Base-by-base conservation (phyloP, 2,329 filamentous ascomycete genomes). In the Chaetomium sp. region DNA sequence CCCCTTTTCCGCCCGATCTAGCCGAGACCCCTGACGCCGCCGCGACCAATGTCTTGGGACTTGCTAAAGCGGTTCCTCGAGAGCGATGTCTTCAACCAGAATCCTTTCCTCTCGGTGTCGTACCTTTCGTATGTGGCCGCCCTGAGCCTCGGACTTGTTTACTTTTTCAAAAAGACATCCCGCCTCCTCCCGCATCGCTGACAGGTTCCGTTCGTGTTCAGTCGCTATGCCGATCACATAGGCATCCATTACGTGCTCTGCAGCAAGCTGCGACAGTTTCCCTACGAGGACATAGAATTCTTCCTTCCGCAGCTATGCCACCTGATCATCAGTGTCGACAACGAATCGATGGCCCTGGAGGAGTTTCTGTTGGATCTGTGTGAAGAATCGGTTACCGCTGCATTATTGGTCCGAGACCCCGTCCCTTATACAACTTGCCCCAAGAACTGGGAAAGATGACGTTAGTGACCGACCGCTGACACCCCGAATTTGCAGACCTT, bases 31-130 rank as follows among this genome's bases (percentile, higher is more conserved):
- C 40, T 9, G 40, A 49, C 49, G 32, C 49, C 55, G 53, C 54
- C 59, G 55, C 59, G 56, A 56, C 63, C 60, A 65, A 65, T 65
- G 85, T 87, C 85, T 77, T 92, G 88, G 88, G 87, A 91, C 78
- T 79, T 94, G 77, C 81, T 94, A 71, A 87, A 89, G 79, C 85
- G 89, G 74, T 91, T 92, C 82, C 85, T 94, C 78, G 88, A 92
- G 81, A 91, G 87, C 77, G 89, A 94, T 79, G 88, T 94, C 78
- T 94, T 94, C 80, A 92, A 91, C 78, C 86, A 88, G 75, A 87
- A 92, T 74, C 88, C 89, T 61, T 92, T 91, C 72, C 85, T 94
- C 72, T 87, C 88, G 59, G 89, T 94, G 70, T 89, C 88, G 63
- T 94, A 94, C 74, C 84, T 94, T 68, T 89, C 88, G 88, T 92